Base-by-base conservation (phyloP, 495 filamentous ascomycete genomes). In the Cladorrhinum samala region DNA sequence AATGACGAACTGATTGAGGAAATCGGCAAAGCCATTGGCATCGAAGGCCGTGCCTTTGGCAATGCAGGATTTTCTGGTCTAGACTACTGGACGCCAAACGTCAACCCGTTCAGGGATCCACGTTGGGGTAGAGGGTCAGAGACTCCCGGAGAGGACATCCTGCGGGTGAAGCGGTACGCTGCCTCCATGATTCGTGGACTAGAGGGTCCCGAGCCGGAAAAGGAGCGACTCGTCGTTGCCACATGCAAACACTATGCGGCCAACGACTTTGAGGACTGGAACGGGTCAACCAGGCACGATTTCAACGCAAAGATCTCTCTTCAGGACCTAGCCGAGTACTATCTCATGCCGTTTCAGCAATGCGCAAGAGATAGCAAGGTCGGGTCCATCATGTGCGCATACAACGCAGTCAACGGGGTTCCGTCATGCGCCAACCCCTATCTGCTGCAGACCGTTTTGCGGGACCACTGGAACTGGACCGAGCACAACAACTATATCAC, bases 71-170 rank as follows among this genome's bases (percentile, higher is more conserved):
- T 72, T 17, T 75, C 73, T 37, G 79, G 81, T 0, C 63, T 87
- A 4, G 79, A 87, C 59, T 80, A 71, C 49, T 89, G 82, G 69
- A 78, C 84, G 0, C 84, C 84, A 1, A 84, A 87, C 56, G 84
- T 87, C 66, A 88, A 88, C 61, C 73, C 78, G 1, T 87, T 83
- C 70, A 64, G 64, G 30, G 72, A 76, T 39, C 76, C 76, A 3
- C 62, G 70, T 48, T 73, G 75, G 70, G 75, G 75, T 1, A 56
- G 73, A 2, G 65, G 63, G 9, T 48, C 50, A 17, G 65, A 61
- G 46, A 66, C 63, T 2, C 63, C 63, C 3, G 71, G 69, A 21
- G 72, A 75, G 54, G 74, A 74, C 52, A 51, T 69, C 9, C 60
- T 65, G 20, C 64, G 63, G 1, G 67, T 69, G 59, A 69, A 71